A percentile compares a stretch with the other conserved stretches of the same genome.
These are phyloP conservation scores for Coemansia sp. DNA, from an alignment of 192 early-diverging fungal species.

Conservation along the genomic window DNA sequence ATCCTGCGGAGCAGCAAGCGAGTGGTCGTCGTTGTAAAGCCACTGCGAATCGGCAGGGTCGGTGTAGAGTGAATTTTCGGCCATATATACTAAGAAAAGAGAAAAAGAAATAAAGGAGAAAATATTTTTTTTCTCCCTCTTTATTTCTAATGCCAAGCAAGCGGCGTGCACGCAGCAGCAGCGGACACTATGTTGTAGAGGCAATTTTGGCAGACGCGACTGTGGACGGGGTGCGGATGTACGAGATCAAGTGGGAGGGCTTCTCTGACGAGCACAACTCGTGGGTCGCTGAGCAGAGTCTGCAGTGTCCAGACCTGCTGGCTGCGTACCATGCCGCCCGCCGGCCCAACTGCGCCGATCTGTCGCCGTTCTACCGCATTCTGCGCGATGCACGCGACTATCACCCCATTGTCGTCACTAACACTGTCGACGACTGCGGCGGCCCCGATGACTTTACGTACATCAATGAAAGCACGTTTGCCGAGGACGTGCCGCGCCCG, in stretches of 20 bases:
- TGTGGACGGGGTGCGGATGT: conserved; percentile 16
- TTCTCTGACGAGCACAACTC: conserved; percentile 13
- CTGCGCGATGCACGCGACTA: conserved; percentile 16
- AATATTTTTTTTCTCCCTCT: conserved; percentile 6
- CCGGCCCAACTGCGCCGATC: conserved; percentile 28
- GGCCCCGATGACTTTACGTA: conserved; percentile 38
- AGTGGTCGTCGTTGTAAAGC: conserved; percentile 42
- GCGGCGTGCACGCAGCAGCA: not conserved
- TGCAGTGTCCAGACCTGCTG: conserved; percentile 15
- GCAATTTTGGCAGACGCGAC: conserved; percentile 23
- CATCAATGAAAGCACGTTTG: conserved; percentile 35
- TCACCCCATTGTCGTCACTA: conserved; percentile 25
- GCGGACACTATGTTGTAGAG: conserved; percentile 11
- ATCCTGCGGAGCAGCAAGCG: conserved; percentile 6
- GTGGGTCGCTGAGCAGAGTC: conserved; percentile 16
- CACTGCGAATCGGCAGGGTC: conserved; percentile 30
- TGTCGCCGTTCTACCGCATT: conserved; percentile 29
- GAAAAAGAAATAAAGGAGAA: not conserved
- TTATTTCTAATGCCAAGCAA: not conserved
- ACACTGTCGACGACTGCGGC: conserved; percentile 39
- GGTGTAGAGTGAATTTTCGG: conserved; percentile 37
- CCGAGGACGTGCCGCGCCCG: conserved; percentile 43
- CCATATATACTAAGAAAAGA: conserved; percentile 7
- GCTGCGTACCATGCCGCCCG: conserved; percentile 13
- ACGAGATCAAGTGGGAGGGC: conserved; percentile 26